phyloP scores from a whole-genome alignment of 2,329 filamentous ascomycete genomes.

The Cyanodermella asteris region DNA sequence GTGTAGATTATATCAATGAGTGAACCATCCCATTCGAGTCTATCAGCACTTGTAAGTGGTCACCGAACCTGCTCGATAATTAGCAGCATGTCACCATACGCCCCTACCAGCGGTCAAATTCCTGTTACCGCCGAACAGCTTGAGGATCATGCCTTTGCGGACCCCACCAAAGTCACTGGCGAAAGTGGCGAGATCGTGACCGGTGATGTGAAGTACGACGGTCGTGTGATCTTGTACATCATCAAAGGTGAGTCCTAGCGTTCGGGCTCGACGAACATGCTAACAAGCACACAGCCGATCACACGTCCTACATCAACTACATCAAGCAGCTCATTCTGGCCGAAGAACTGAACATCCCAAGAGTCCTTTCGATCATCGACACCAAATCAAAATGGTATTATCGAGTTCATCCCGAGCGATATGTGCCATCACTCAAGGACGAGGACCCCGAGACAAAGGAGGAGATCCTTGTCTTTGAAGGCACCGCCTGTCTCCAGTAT shows the following conservation, averaged over 20 bases:
- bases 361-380: slow-evolving; percentile 16
- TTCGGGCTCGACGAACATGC: not conserved
- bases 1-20: too few relatives aligned
- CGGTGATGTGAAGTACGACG: slow-evolving; percentile 10
- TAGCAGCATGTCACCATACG: too few relatives aligned
- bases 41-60: too few relatives aligned
- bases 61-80: too few relatives aligned
- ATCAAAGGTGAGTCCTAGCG: slow-evolving; percentile 10
- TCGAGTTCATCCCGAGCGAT: slow-evolving; percentile 16
- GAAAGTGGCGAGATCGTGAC: slow-evolving; percentile 5
- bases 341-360: slow-evolving; percentile 13
- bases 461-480: slow-evolving; percentile 15
- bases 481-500: slow-evolving; percentile 18
- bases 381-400: slow-evolving; percentile 15
- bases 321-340: slow-evolving; percentile 19
- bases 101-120: too few relatives aligned
- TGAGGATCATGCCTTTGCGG: too few relatives aligned
- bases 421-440: slow-evolving; percentile 16
- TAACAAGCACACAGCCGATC: slow-evolving; percentile 10
- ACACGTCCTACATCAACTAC: slow-evolving; percentile 19
- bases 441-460: slow-evolving; percentile 11
- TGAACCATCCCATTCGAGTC: too few relatives aligned
- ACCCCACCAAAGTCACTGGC: not conserved
- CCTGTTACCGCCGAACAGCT: too few relatives aligned
- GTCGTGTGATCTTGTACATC: slow-evolving; percentile 11